Conservation (phyloP, 2,329 filamentous ascomycete species). For the Pseudocercospora cruenta region DNA sequence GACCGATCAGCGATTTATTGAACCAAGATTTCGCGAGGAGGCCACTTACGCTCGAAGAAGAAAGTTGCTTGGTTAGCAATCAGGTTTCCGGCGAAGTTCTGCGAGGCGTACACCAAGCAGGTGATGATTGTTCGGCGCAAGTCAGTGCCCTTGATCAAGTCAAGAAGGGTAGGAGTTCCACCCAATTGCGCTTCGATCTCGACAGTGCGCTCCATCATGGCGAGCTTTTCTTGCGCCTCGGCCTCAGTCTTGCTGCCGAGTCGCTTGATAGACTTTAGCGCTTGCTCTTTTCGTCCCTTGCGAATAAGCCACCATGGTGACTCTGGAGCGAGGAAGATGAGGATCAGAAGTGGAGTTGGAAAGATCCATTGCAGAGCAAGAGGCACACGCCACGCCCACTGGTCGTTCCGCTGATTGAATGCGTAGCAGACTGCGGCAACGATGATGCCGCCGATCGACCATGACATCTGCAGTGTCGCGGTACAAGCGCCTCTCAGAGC, state of each 20-base stretch:
- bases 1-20: constrained; percentile 4
- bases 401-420: constrained; percentile 48
- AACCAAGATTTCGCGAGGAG: constrained; percentile 8
- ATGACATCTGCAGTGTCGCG: constrained; percentile 65
- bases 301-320: constrained; percentile 48
- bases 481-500: constrained; percentile 58
- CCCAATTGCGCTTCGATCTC: constrained; percentile 57
- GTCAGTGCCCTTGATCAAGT: constrained; percentile 58
- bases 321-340: constrained; percentile 36
- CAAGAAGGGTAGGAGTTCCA: constrained; percentile 50
- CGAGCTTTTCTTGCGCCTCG: constrained; percentile 35
- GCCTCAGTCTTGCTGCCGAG: constrained; percentile 33
- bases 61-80: constrained; percentile 60
- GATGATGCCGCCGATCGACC: constrained; percentile 62
- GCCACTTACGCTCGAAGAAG: constrained; percentile 47
- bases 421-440: constrained; percentile 54
- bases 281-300: constrained; percentile 41
- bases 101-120: constrained; percentile 51
- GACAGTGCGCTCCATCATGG: constrained; percentile 49
- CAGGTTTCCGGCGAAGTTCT: constrained; percentile 62
- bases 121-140: constrained; percentile 48
- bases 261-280: constrained; percentile 36
- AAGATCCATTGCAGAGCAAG: constrained; percentile 56
- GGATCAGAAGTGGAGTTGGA: constrained; percentile 39
- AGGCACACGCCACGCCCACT: constrained; percentile 52